Evolutionary conservation across 1,284 basidiomycete species (phyloP).

Genomic region (Ustilago curta): DNA sequence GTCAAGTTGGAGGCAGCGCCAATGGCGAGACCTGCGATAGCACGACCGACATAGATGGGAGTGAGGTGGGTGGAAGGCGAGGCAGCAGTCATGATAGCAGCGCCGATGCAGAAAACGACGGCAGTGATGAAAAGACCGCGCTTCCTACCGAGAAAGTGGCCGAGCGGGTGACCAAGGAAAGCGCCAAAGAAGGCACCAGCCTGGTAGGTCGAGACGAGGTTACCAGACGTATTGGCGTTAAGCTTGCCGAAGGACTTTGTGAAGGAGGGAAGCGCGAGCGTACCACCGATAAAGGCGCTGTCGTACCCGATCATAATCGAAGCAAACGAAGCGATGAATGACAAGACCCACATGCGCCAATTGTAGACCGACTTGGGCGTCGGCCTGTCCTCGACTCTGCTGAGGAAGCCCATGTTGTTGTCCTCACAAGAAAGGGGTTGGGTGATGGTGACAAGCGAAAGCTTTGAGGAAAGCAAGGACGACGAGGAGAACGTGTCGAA

Average conservation of each 20-base stretch:
- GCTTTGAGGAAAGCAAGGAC: background rate
- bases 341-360: constrained; percentile 71
- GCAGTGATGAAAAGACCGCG: constrained; percentile 51
- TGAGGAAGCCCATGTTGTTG: constrained; percentile 38
- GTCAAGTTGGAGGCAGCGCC: constrained; percentile 65
- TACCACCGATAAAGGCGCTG: constrained; percentile 72
- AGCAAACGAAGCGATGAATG: constrained; percentile 71
- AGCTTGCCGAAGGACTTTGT: constrained; percentile 70
- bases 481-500: background rate
- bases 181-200: constrained; percentile 68
- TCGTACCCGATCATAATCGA: constrained; percentile 72
- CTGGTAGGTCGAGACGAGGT: constrained; percentile 73
- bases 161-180: constrained; percentile 46
- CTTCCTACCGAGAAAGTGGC: constrained; percentile 42
- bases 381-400: constrained; percentile 70
- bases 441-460: background rate
- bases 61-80: constrained; percentile 39
- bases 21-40: constrained; percentile 70
- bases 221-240: constrained; percentile 69
- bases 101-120: constrained; percentile 62
- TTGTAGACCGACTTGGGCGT: constrained; percentile 73
- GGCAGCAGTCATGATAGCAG: constrained; percentile 58
- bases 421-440: too few relatives aligned
- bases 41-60: constrained; percentile 68
- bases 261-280: constrained; percentile 72